Base-by-base conservation (phyloP, 2,329 filamentous ascomycete genomes). In the Colletotrichum costaricense region DNA sequence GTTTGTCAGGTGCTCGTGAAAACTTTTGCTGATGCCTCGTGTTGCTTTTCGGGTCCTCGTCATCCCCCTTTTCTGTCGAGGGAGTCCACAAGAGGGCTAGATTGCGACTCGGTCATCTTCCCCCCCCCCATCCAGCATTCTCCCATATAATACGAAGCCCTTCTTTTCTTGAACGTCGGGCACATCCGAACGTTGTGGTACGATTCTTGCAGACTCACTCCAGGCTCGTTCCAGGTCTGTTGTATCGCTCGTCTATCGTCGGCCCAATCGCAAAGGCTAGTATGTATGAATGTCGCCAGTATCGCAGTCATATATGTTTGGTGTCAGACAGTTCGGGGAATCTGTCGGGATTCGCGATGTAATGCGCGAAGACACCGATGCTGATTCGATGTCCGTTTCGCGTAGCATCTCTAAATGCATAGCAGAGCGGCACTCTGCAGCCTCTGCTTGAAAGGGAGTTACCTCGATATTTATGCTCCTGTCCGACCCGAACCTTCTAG, bases 341-440 rank as follows among this genome's bases (percentile, higher is more conserved):
- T 12, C 8, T 24, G 16, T 9, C 16, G 12, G 12, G 14, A 52
- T 16, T n/a, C 26, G n/a, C 6, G 1, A 5, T 7, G 12, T 5
- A 28, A 14, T 52, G 19, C 42, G 14, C 49, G 5, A 11, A 11
- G 19, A 8, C 4, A 22, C 22, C 11, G 55, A 0, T 79, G 79
- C 46, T 72, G 75, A 8, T 81, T 81, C 19, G 42, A n/a, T 68
- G 77, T 75, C 1, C 76, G 77, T 19, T 54, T 80, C 16, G 76
- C 68, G 38, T 66, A 22, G 0, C 81, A 78, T 63, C 75, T 80
- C 42, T 69, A 75, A 1, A 75, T 26, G 26, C 26, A 26, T 76
- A 1, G 78, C 77, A 7, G 49, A 22, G 49, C 49, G 46, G 30
- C 14, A 5, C 33, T 35, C 33, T 12, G 11, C 33, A 35, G 33